Evolutionary conservation across 805 yeast genomes (phyloP).

Genomic region (Lipomyces chichibuensis): DNA sequence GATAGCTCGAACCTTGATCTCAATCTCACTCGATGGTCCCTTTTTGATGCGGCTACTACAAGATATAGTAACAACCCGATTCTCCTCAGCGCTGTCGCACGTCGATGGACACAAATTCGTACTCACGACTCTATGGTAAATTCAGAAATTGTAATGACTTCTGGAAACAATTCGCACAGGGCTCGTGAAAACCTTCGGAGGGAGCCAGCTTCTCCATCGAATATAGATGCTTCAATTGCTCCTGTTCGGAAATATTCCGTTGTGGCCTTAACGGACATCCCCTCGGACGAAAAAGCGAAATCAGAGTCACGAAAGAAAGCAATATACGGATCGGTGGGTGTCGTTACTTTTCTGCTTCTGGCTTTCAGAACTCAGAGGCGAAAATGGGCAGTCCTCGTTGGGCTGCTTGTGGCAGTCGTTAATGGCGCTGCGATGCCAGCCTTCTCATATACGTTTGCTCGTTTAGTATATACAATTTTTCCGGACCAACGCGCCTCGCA

Average conservation of each 20-base stretch:
- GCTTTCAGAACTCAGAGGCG: constrained; percentile 12
- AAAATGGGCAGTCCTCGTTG: constrained; percentile 47
- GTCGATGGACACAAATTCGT: not conserved
- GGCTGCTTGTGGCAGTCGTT: constrained; percentile 55
- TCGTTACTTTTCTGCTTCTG: not conserved
- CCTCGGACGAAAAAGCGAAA: not conserved
- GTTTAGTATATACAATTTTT: constrained; percentile 65
- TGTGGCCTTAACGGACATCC: not conserved
- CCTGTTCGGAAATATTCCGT: not conserved
- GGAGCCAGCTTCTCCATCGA: not conserved
- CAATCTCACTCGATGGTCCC: not conserved
- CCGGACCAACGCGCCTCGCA: constrained; percentile 44
- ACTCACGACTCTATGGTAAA: not conserved
- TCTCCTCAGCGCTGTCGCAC: not conserved
- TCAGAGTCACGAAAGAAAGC: not conserved
- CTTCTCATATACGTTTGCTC: constrained; percentile 77
- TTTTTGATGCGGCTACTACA: not conserved
- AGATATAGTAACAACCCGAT: not conserved
- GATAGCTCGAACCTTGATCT: constrained; percentile 1
- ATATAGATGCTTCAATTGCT: not conserved
- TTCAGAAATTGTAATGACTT: not conserved
- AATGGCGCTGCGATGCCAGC: constrained; percentile 73
- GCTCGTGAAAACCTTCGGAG: not conserved
- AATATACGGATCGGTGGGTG: not conserved
- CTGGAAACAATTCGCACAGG: not conserved